Conservation (phyloP, 1,139 yeast species). For the Debaryomyces singareniensis region DNA sequence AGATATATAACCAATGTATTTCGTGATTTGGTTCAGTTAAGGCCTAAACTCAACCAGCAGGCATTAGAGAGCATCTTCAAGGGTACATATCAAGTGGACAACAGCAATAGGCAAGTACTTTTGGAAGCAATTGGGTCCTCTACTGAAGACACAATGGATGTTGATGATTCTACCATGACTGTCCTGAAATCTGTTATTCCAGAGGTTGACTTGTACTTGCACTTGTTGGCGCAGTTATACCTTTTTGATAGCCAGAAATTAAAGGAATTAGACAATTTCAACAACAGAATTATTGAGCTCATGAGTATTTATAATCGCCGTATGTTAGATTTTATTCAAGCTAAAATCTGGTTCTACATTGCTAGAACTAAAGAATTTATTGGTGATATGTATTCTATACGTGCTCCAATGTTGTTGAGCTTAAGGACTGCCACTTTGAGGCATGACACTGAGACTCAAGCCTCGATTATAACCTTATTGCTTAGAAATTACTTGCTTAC, state of each 20-base stretch:
- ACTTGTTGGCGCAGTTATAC: constrained; percentile 70
- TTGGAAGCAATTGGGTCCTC: constrained; percentile 24
- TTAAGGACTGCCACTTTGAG: constrained; percentile 87
- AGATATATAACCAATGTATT: constrained; percentile 81
- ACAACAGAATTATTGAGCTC: constrained; percentile 46
- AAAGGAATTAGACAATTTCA: constrained; percentile 45
- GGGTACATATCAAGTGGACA: constrained; percentile 44
- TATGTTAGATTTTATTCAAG: constrained; percentile 77
- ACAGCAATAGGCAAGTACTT: constrained; percentile 39
- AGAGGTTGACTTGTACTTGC: constrained; percentile 76
- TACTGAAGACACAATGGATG: constrained; percentile 18
- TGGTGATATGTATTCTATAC: constrained; percentile 53
- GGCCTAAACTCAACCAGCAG: constrained; percentile 49
- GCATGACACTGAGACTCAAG: constrained; percentile 89
- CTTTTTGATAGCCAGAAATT: constrained; percentile 58
- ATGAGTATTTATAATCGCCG: constrained; percentile 69
- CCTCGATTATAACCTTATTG: constrained; percentile 75
- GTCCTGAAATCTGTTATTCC: constrained; percentile 40
- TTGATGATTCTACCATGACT: constrained; percentile 13
- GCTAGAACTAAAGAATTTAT: constrained; percentile 70
- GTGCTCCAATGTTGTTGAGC: constrained; percentile 65
- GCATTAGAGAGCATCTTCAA: constrained; percentile 51
- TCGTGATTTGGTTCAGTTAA: constrained; percentile 72
- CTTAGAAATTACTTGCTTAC: constrained; percentile 72
- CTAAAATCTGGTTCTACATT: constrained; percentile 92